Conservation (phyloP, 179 eudicot species). For the Carnegiea gigantea region DNA sequence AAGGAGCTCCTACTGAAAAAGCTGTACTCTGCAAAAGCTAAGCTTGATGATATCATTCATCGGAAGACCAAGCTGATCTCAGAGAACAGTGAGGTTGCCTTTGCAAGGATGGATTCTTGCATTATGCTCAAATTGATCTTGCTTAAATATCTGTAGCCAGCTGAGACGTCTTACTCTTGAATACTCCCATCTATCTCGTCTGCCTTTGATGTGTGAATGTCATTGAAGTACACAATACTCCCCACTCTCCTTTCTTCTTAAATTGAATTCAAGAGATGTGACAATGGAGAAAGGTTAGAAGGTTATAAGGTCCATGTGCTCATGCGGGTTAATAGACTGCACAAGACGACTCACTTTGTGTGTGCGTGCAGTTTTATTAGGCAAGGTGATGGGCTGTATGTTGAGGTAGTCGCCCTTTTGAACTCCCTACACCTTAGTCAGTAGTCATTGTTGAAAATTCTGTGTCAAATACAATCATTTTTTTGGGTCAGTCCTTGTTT, state of each 20-base stretch:
- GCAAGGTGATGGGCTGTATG: not conserved
- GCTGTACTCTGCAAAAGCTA: slow-evolving; percentile 54
- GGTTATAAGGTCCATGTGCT: not conserved
- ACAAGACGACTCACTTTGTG: not conserved
- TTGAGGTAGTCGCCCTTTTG: not conserved
- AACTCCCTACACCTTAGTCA: not conserved
- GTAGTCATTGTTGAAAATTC: not conserved
- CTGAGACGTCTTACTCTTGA: not conserved
- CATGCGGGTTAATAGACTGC: not conserved
- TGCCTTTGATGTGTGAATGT: not conserved
- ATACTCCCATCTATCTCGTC: not conserved
- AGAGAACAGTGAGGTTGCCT: slow-evolving; percentile 60
- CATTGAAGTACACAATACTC: not conserved
- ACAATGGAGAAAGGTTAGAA: not conserved
- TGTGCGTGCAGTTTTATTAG: not conserved
- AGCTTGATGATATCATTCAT: slow-evolving; percentile 45
- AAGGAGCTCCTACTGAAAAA: slow-evolving; percentile 31
- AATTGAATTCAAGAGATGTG: not conserved
- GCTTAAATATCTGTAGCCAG: not conserved
- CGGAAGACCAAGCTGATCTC: slow-evolving; percentile 42
- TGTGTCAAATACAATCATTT: not conserved
- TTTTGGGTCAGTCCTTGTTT: not conserved
- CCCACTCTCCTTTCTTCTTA: not conserved
- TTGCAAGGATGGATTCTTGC: not conserved
- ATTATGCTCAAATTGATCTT: not conserved